Percentiles rank a stretch among this genome's conserved stretches.
These are phyloP conservation scores for Verticillium nubilum DNA, from an alignment of 2,329 filamentous ascomycete genomes.

Conservation along the genomic window DNA sequence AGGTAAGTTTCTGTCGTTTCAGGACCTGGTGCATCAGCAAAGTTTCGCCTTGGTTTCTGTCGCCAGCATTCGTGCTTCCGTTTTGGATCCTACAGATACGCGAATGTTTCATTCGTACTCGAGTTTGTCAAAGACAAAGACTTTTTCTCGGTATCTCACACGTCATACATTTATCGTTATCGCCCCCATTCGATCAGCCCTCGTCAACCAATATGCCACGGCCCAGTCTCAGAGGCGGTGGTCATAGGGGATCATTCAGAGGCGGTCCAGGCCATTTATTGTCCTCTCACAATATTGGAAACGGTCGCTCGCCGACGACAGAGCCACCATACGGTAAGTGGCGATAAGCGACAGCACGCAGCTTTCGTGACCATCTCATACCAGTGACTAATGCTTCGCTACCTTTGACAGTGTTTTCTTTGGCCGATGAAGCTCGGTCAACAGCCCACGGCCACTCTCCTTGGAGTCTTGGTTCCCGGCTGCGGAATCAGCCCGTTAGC, in stretches of 20 bases:
- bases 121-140: too few relatives aligned
- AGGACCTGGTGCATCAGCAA: too few relatives aligned
- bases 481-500: conserved; percentile 42
- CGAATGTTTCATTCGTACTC: too few relatives aligned
- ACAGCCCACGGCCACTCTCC: conserved; percentile 27
- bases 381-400: background rate
- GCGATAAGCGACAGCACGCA: background rate
- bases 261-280: background rate
- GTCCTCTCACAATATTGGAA: background rate
- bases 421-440: conserved; percentile 17
- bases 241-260: background rate
- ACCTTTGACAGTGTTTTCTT: conserved; percentile 7
- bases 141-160: background rate
- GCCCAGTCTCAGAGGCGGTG: background rate
- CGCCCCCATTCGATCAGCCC: background rate
- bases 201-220: background rate
- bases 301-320: background rate
- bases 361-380: background rate
- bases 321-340: background rate
- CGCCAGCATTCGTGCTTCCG: too few relatives aligned
- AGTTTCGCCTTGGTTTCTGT: too few relatives aligned
- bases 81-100: too few relatives aligned
- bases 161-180: background rate
- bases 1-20: too few relatives aligned
- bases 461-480: conserved; percentile 31